These are phyloP conservation scores for Leccinum subtestaceum DNA, from an alignment of 768 basidiomycete species.

Conservation along the genomic window DNA sequence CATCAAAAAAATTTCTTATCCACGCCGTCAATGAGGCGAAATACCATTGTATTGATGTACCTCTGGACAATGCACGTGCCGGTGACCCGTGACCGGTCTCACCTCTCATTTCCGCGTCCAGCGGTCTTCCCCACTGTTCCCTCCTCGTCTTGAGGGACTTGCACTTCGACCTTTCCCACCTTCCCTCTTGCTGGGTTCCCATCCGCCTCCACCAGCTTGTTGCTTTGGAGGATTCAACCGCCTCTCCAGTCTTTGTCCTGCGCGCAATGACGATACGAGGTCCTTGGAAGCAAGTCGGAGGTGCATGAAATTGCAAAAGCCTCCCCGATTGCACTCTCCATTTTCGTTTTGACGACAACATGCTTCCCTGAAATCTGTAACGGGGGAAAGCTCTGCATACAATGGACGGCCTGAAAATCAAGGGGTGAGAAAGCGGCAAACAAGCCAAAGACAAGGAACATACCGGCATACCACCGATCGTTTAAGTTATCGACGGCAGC, in stretches of 20 bases:
- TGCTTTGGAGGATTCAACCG: conserved; percentile 65
- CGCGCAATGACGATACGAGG: conserved; percentile 72
- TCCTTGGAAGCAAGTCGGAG: conserved; percentile 84
- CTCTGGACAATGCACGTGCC: neutral
- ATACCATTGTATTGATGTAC: neutral
- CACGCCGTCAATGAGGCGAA: neutral
- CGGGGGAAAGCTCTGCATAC: conserved; percentile 96
- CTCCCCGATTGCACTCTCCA: conserved; percentile 96
- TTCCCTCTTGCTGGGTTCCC: conserved; percentile 77
- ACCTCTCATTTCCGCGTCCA: conserved; percentile 58
- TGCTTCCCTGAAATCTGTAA: conserved; percentile 98
- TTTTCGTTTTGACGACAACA: conserved; percentile 99
- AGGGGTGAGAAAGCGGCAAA: conserved; percentile 3
- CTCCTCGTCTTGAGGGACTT: conserved; percentile 63
- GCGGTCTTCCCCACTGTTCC: conserved; percentile 69
- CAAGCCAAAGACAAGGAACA: neutral
- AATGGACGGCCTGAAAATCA: conserved; percentile 74
- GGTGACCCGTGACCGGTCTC: neutral
- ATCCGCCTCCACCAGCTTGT: conserved; percentile 70
- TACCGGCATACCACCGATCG: conserved; percentile 98
- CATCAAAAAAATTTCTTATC: neutral
- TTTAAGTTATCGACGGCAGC: conserved; percentile 90
- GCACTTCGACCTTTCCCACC: conserved; percentile 68
- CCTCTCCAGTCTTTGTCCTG: conserved; percentile 82
- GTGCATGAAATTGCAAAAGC: conserved; percentile 99